phyloP scores from a whole-genome alignment of 495 filamentous ascomycete genomes.

The Aspergillus saccharolyticus region DNA sequence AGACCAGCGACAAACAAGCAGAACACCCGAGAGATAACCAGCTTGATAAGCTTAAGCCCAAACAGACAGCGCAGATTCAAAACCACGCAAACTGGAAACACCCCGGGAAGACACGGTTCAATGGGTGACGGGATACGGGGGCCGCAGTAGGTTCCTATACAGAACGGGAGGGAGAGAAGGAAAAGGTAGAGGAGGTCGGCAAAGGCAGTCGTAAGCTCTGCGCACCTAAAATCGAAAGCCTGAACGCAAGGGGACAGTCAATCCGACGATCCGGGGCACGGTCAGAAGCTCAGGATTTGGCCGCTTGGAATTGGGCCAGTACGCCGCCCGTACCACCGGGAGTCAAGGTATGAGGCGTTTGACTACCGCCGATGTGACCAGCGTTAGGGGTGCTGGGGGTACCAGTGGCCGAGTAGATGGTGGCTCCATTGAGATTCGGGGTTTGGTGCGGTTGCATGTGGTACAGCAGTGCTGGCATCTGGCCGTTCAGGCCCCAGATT shows the following conservation, averaged over 20 bases:
- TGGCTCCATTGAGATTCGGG: constrained; percentile 54
- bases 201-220: constrained; percentile 15
- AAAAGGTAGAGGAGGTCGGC: constrained; percentile 5
- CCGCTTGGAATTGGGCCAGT: constrained; percentile 38
- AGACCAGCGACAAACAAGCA: constrained; percentile 5
- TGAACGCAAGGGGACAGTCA: constrained; percentile 15
- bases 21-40: constrained; percentile 3
- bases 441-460: constrained; percentile 41
- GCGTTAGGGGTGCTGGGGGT: constrained; percentile 70
- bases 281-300: constrained; percentile 30
- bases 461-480: constrained; percentile 46
- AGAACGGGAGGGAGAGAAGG: constrained; percentile 2
- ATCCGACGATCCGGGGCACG: background rate
- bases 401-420: constrained; percentile 51
- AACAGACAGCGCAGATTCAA: background rate
- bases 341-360: constrained; percentile 60
- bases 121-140: background rate
- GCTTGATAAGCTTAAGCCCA: background rate
- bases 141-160: constrained; percentile 13
- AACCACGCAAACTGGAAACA: background rate
- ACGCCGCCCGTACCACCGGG: constrained; percentile 65
- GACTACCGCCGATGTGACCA: constrained; percentile 45
- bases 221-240: constrained; percentile 8
- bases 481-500: constrained; percentile 80
- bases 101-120: background rate